These are phyloP conservation scores for Cladobotryum mycophilum DNA, from an alignment of 2,329 filamentous ascomycete genomes.

Conservation along the genomic window DNA sequence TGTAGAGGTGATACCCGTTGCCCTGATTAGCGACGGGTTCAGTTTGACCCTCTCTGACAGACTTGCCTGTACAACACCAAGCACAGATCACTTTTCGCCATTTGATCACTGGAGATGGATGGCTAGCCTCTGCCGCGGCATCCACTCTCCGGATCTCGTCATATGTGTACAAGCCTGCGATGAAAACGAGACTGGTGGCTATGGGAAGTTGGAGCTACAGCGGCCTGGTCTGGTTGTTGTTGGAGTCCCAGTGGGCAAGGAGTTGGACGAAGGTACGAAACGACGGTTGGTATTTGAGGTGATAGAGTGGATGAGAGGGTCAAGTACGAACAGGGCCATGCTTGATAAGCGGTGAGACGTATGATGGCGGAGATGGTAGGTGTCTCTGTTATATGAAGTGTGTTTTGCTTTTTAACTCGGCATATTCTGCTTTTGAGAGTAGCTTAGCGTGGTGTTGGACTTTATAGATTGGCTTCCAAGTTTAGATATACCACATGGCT, in stretches of 20 bases:
- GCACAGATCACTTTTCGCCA: slow-evolving; percentile 69
- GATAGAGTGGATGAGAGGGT: slow-evolving; percentile 65
- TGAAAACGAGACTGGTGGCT: slow-evolving; percentile 29
- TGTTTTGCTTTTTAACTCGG: too few species aligned
- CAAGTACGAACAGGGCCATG: slow-evolving; percentile 31
- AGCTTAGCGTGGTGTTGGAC: too few species aligned
- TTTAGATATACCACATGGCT: too few species aligned
- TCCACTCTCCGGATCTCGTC: slow-evolving; percentile 73
- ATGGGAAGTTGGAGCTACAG: slow-evolving; percentile 49
- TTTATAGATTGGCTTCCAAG: too few species aligned
- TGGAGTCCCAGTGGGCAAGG: slow-evolving; percentile 35
- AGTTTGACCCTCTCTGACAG: slow-evolving; percentile 72
- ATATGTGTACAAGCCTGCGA: slow-evolving; percentile 52
- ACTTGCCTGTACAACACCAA: slow-evolving; percentile 67
- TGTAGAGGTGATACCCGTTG: slow-evolving; percentile 51
- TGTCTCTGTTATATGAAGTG: too few species aligned
- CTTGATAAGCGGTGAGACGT: too few species aligned
- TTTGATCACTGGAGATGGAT: slow-evolving; percentile 98
- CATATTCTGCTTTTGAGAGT: too few species aligned
- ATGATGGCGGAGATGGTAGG: slow-evolving; percentile 14
- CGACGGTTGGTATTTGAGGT: slow-evolving; percentile 81
- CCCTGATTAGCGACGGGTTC: slow-evolving; percentile 71
- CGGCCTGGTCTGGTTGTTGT: slow-evolving; percentile 51
- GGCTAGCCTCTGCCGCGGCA: slow-evolving; percentile 85
- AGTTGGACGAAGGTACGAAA: slow-evolving; percentile 62